Evolutionary conservation across 1,284 basidiomycete species (phyloP).

Genomic region (Cryptococcus sp.): DNA sequence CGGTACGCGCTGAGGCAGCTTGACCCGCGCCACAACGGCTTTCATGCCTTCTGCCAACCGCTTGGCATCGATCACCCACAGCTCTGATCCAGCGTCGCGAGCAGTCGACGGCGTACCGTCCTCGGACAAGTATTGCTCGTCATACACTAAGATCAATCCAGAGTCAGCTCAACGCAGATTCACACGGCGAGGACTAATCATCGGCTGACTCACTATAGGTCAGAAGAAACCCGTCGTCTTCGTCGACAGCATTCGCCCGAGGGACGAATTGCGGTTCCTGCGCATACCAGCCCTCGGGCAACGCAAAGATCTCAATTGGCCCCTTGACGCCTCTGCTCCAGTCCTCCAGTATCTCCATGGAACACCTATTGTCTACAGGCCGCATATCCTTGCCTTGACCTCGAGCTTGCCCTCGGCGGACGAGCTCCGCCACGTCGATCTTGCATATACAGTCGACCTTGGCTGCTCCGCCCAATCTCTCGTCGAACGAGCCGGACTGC

Average conservation of each 20-base stretch:
- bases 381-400: conserved; percentile 29
- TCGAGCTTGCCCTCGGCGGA: conserved; percentile 38
- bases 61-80: conserved; percentile 58
- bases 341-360: conserved; percentile 48
- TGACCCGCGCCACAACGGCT: conserved; percentile 53
- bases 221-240: conserved; percentile 58
- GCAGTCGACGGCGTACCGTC: conserved; percentile 49
- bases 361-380: conserved; percentile 52
- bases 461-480: conserved; percentile 56
- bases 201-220: conserved; percentile 50
- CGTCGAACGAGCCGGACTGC: conserved; percentile 54
- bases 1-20: conserved; percentile 55
- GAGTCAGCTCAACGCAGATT: too few species aligned
- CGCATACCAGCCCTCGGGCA: conserved; percentile 54
- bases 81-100: conserved; percentile 48
- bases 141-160: conserved; percentile 46
- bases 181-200: too few species aligned
- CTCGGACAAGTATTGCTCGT: conserved; percentile 52
- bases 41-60: conserved; percentile 43
- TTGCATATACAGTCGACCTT: conserved; percentile 59
- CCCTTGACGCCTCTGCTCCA: conserved; percentile 23
- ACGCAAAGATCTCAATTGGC: conserved; percentile 52
- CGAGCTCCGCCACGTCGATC: conserved; percentile 51
- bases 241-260: conserved; percentile 26
- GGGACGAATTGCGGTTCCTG: conserved; percentile 57